A percentile compares a stretch with the other conserved stretches of the same genome.
Conservation (phyloP, 2,329 filamentous ascomycete species). For the Penicillium occitanis region DNA sequence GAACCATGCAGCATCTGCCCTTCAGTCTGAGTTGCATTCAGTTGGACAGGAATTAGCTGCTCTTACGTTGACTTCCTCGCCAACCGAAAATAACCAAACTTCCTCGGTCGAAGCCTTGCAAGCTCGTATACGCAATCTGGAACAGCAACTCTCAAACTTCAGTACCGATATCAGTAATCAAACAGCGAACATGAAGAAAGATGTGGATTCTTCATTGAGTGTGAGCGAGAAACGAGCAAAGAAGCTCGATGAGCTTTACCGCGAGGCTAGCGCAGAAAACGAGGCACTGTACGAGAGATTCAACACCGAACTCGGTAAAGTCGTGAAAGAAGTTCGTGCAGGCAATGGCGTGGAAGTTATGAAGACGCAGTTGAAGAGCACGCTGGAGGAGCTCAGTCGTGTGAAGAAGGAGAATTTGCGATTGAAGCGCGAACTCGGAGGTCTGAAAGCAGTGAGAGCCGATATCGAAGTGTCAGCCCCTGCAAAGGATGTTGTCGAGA, state of each 20-base stretch:
- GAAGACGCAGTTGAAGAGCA: conserved; percentile 67
- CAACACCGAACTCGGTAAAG: conserved; percentile 83
- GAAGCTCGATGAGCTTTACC: conserved; percentile 83
- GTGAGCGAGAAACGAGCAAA: conserved; percentile 76
- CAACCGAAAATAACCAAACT: conserved; percentile 29
- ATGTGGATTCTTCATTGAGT: conserved; percentile 69
- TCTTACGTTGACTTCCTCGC: conserved; percentile 36
- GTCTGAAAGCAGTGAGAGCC: conserved; percentile 56
- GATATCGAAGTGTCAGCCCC: conserved; percentile 29
- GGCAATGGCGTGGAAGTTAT: conserved; percentile 79
- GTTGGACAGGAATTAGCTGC: conserved; percentile 76
- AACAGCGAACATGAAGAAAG: conserved; percentile 64
- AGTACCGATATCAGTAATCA: conserved; percentile 61
- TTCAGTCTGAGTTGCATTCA: conserved; percentile 74
- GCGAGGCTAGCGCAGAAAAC: conserved; percentile 84
- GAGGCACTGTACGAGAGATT: conserved; percentile 89
- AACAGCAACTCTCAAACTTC: conserved; percentile 63
- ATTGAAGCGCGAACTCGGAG: conserved; percentile 77
- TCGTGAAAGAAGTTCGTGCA: conserved; percentile 72
- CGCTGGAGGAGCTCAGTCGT: conserved; percentile 72
- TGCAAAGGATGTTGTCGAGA: conserved; percentile 22
- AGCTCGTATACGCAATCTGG: conserved; percentile 64
- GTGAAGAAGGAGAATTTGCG: conserved; percentile 83
- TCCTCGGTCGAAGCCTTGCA: conserved; percentile 31
- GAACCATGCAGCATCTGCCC: conserved; percentile 64